Base-by-base conservation (phyloP, 2,329 filamentous ascomycete species). In the Verticillium klebahnii region DNA sequence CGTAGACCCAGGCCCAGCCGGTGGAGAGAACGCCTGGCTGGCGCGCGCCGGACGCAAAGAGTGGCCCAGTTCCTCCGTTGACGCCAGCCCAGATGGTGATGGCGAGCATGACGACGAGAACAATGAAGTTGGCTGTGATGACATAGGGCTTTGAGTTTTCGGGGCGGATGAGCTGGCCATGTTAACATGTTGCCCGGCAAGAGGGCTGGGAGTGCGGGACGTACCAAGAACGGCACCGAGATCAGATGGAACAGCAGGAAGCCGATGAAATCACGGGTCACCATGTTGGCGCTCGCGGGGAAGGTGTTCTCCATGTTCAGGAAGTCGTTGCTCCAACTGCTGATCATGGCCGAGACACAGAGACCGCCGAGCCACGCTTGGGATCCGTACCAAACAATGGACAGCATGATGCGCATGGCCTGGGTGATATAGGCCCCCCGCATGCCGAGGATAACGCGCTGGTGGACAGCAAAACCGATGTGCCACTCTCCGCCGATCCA, bases 161-260 rank as follows among this genome's bases (percentile, higher is more conserved):
- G 0, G 80, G 80, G 0, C 75, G 74, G n/a, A 83, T 76, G 69
- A 77, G 58, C 64, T 66, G 12, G 23, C 31, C 1, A 1, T 1
- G n/a, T 19, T 14, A 39, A 62, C 2, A 65, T 54, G 7, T 11
- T 9, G 12, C 0, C 5, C 36, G 2, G 11, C 6, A 14, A 14
- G 14, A 39, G 15, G 23, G 15, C n/a, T 17, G 15, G 15, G 5
- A 36, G 6, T 8, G 3, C 6, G 7, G 14, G 17, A n/a, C 63
- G 36, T 23, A 70, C 78, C 2, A 83, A 68, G 63, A 84, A 80
- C 0, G 80, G 81, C 0, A 76, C 71, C 17, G 82, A 82, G 23
- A 80, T 67, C 34, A 78, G 73, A 75, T 81, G 84, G 68, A 84
- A 84, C 52, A 84, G 69, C 59, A 83, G 78, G 64, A 82, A 79